Conservation (phyloP, 2,329 filamentous ascomycete genomes). For the Sporothrix protearum region DNA sequence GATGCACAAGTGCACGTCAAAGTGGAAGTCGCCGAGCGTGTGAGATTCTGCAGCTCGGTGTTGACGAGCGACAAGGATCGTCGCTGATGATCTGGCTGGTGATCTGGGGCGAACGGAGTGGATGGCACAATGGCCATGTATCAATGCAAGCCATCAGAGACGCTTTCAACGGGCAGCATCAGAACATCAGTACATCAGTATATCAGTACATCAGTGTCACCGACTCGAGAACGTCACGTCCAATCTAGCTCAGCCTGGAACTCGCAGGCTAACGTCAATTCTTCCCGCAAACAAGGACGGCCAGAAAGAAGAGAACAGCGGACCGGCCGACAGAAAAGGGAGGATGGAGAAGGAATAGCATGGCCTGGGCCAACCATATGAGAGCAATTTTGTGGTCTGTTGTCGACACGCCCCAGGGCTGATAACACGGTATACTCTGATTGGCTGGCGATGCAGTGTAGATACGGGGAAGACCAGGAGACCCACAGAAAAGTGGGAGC, state of each 20-base stretch:
- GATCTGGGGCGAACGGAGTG: background rate
- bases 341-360: background rate
- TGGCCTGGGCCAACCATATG: background rate
- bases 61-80: background rate
- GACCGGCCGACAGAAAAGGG: background rate
- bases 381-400: background rate
- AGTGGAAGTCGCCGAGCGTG: background rate
- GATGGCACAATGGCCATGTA: too few relatives aligned
- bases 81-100: background rate
- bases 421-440: slow-evolving; percentile 22
- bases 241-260: background rate
- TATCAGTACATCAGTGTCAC: background rate
- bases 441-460: slow-evolving; percentile 1
- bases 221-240: background rate
- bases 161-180: too few relatives aligned
- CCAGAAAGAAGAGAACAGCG: background rate
- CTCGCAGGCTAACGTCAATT: background rate
- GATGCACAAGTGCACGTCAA: background rate
- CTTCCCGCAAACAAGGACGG: background rate
- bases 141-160: too few relatives aligned
- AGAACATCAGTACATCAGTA: too few relatives aligned
- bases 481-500: background rate
- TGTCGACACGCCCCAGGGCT: background rate
- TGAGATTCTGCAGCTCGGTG: background rate
- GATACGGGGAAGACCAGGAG: background rate